phyloP scores from a whole-genome alignment of 768 basidiomycete genomes.

The Amanita jacksonii region DNA sequence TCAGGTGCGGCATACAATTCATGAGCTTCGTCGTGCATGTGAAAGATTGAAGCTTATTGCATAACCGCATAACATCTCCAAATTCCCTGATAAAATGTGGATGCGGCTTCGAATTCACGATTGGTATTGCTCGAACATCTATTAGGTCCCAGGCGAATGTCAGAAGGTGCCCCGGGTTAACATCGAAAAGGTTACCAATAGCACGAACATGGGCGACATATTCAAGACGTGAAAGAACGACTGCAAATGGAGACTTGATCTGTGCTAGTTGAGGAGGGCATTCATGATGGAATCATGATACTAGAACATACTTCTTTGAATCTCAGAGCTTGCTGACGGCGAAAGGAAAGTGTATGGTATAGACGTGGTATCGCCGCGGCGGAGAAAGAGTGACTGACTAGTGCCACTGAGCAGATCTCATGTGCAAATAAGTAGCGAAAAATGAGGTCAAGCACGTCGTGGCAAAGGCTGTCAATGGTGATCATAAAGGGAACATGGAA shows the following conservation, averaged over 20 bases:
- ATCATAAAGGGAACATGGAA: constrained; percentile 33
- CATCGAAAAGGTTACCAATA: constrained; percentile 32
- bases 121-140: constrained; percentile 46
- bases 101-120: constrained; percentile 25
- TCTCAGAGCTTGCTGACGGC: constrained; percentile 10
- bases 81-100: constrained; percentile 47
- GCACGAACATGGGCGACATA: constrained; percentile 49
- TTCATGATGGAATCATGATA: background rate
- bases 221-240: constrained; percentile 40
- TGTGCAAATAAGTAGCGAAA: constrained; percentile 42
- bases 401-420: constrained; percentile 51
- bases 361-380: constrained; percentile 54
- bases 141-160: background rate
- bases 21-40: constrained; percentile 35
- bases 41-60: constrained; percentile 48
- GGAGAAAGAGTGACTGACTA: constrained; percentile 58
- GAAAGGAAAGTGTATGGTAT: constrained; percentile 50
- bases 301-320: background rate
- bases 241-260: constrained; percentile 52
- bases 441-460: constrained; percentile 67
- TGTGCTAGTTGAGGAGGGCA: constrained; percentile 15
- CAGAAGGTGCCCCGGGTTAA: background rate
- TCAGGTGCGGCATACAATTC: constrained; percentile 36
- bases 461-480: constrained; percentile 56
- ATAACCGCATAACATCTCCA: constrained; percentile 34